phyloP scores from a whole-genome alignment of 441 rosid genomes.

The Eruca vesicaria region DNA sequence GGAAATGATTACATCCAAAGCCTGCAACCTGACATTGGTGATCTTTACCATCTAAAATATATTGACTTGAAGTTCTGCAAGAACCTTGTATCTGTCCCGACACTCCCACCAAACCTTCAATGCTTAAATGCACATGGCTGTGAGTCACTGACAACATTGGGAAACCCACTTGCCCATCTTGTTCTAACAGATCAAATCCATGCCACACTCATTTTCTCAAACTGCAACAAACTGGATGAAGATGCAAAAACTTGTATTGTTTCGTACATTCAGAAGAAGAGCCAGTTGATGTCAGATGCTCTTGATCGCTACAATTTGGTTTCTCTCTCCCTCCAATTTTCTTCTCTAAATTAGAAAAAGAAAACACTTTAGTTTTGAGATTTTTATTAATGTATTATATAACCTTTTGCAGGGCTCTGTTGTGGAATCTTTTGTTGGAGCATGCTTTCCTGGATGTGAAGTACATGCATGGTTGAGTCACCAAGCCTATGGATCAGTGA shows the following conservation, averaged over 20 bases:
- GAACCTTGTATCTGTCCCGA: neutral
- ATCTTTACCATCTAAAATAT: neutral
- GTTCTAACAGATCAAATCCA: neutral
- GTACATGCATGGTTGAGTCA: neutral
- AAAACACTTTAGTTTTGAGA: neutral
- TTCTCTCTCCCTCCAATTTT: neutral
- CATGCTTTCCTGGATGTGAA: constrained; percentile 5
- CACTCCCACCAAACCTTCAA: neutral
- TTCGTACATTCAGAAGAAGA: neutral
- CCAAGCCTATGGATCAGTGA: neutral
- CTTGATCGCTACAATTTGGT: neutral
- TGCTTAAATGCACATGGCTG: neutral
- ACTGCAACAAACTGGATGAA: neutral
- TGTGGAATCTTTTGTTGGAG: neutral
- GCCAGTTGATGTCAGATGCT: neutral
- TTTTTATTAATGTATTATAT: neutral
- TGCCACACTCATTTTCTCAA: neutral
- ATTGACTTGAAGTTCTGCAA: neutral
- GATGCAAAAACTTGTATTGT: neutral
- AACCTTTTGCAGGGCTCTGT: neutral
- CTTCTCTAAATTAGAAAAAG: neutral
- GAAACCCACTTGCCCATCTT: neutral
- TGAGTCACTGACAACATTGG: neutral
- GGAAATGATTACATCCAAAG: neutral
- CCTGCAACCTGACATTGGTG: neutral